phyloP scores from a whole-genome alignment of 2,329 filamentous ascomycete species.

The Reticulascus tulasneorum region DNA sequence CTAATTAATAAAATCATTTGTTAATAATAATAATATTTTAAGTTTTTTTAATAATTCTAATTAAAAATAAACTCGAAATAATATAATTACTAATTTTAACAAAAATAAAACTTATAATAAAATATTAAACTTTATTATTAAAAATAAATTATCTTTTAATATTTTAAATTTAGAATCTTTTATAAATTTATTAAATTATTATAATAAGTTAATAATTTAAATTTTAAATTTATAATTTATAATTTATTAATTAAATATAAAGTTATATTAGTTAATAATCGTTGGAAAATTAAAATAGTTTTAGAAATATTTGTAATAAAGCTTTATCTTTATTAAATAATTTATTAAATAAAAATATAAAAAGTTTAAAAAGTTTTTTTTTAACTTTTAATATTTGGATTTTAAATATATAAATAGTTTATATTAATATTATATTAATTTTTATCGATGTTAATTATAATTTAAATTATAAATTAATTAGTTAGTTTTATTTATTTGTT shows the following conservation, averaged over 20 bases:
- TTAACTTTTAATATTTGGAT: not conserved
- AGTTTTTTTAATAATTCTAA: too few relatives aligned
- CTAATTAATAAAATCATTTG: too few relatives aligned
- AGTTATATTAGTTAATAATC: too few relatives aligned
- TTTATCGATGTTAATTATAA: not conserved
- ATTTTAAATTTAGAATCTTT: not conserved
- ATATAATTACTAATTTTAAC: too few relatives aligned
- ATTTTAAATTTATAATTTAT: too few relatives aligned
- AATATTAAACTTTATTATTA: too few relatives aligned
- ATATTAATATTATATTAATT: not conserved
- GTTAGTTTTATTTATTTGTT: not conserved
- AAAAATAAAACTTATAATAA: too few relatives aligned
- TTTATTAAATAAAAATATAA: not conserved
- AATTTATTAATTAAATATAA: too few relatives aligned
- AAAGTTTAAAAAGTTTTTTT: not conserved
- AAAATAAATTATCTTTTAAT: too few relatives aligned
- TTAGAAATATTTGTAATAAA: not conserved
- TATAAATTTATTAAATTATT: not conserved
- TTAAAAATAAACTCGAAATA: too few relatives aligned
- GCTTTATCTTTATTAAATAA: not conserved
- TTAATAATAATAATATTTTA: too few relatives aligned
- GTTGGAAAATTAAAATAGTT: not conserved
- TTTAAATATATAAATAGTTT: not conserved
- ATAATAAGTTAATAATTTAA: too few relatives aligned
- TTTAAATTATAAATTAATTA: not conserved